A percentile compares a stretch with the other conserved stretches of the same genome.
Evolutionary conservation across 2,329 filamentous ascomycete genomes (phyloP).

Genomic region (Pseudogymnoascus sp.): DNA sequence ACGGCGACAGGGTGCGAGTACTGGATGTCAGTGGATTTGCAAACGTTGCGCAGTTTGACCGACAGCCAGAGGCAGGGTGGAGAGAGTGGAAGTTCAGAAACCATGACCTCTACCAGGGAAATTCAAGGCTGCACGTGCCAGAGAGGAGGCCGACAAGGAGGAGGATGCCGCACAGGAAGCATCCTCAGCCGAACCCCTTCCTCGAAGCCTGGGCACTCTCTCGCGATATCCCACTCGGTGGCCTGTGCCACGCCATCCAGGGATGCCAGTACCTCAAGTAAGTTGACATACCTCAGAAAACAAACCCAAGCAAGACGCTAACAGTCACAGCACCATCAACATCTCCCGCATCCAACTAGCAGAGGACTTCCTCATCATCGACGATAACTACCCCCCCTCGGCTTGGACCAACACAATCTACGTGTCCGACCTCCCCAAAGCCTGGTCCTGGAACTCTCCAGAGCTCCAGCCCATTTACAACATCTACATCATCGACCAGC

Average conservation of each 20-base stretch:
- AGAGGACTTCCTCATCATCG: conserved; percentile 15
- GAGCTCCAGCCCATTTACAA: conserved; percentile 14
- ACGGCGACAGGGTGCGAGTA: conserved; percentile 16
- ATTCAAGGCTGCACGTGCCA: neutral
- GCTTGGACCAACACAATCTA: conserved; percentile 12
- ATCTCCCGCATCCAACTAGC: conserved; percentile 17
- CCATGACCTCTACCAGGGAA: conserved; percentile 11
- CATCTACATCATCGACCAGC: conserved; percentile 15
- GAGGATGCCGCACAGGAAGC: conserved; percentile 6
- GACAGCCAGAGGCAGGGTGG: conserved; percentile 17
- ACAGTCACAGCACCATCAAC: conserved; percentile 15
- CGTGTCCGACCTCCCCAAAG: conserved; percentile 14
- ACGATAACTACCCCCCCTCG: neutral
- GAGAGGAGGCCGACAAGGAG: neutral
- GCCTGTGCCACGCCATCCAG: conserved; percentile 19
- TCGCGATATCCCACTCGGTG: conserved; percentile 20
- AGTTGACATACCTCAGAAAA: neutral
- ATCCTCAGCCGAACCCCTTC: conserved; percentile 18
- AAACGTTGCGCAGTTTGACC: conserved; percentile 10
- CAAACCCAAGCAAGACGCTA: neutral
- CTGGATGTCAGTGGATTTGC: conserved; percentile 20
- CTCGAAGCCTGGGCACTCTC: conserved; percentile 14
- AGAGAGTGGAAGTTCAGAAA: conserved; percentile 21
- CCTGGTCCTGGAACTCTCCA: conserved; percentile 13
- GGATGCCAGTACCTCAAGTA: conserved; percentile 16